Conservation (phyloP, 2,329 filamentous ascomycete species). For the Botrytis fabae region DNA sequence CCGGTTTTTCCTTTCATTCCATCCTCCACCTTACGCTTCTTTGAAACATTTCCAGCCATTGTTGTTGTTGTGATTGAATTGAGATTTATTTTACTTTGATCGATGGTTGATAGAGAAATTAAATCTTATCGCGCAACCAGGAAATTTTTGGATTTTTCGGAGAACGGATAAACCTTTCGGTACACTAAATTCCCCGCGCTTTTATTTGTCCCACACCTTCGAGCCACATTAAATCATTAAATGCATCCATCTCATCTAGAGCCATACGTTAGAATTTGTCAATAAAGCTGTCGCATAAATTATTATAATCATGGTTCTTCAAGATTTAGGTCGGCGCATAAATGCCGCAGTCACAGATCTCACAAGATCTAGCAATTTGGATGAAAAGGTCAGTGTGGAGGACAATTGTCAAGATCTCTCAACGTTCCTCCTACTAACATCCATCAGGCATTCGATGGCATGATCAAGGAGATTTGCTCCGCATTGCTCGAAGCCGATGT, state of each 20-base stretch:
- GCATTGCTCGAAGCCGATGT: conserved; percentile 96
- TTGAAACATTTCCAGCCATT: conserved; percentile 42
- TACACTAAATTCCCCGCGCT: conserved; percentile 20
- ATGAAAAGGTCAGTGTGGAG: conserved; percentile 74
- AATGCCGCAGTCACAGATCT: conserved; percentile 94
- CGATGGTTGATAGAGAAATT: conserved; percentile 5
- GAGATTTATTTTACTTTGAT: background rate
- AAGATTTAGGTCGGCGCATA: conserved; percentile 97
- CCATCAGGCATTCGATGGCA: conserved; percentile 82
- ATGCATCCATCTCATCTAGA: conserved; percentile 6
- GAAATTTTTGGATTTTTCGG: conserved; percentile 23
- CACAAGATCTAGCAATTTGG: conserved; percentile 86
- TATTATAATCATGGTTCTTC: conserved; percentile 77
- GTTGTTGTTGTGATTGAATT: conserved; percentile 26
- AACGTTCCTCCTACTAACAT: conserved; percentile 41
- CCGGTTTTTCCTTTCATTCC: conserved; percentile 52
- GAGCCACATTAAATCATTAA: conserved; percentile 23
- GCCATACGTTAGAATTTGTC: background rate
- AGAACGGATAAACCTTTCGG: conserved; percentile 13
- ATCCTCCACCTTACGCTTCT: conserved; percentile 61
- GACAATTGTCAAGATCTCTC: conserved; percentile 22
- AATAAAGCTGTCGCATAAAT: conserved; percentile 21
- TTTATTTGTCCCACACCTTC: conserved; percentile 24
- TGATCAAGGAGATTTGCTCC: conserved; percentile 97
- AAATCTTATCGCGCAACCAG: conserved; percentile 21